phyloP scores from a whole-genome alignment of 768 basidiomycete genomes.

The Rhodosporidiobolus sp. region DNA sequence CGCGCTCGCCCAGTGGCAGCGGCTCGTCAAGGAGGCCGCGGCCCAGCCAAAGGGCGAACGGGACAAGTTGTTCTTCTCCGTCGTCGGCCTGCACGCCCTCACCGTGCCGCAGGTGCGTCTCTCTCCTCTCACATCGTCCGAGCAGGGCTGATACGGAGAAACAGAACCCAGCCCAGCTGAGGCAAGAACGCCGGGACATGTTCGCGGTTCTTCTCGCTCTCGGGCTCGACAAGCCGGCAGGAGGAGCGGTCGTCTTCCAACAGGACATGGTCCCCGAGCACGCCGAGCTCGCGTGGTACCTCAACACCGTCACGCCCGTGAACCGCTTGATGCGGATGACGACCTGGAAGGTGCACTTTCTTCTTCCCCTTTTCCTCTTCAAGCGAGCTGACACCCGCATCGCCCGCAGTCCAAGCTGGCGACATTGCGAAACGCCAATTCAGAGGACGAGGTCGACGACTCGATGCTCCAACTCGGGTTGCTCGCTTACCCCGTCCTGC shows the following conservation, averaged over 20 bases:
- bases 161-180: constrained; percentile 60
- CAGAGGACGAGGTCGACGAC: constrained; percentile 75
- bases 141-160: neutral
- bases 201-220: constrained; percentile 78
- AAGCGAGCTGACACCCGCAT: neutral
- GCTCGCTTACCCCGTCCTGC: constrained; percentile 87
- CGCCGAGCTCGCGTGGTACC: constrained; percentile 81
- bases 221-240: constrained; percentile 71
- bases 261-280: constrained; percentile 87
- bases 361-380: neutral
- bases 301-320: constrained; percentile 78
- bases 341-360: constrained; percentile 75
- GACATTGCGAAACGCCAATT: constrained; percentile 66
- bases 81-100: constrained; percentile 92
- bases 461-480: constrained; percentile 76
- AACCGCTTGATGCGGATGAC: constrained; percentile 87
- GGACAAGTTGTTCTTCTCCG: constrained; percentile 72
- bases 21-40: constrained; percentile 58
- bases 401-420: constrained; percentile 67
- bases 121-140: neutral
- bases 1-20: constrained; percentile 83
- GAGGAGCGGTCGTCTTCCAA: constrained; percentile 62
- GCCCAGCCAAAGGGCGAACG: constrained; percentile 53
- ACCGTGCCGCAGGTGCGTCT: constrained; percentile 70
- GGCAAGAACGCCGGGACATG: constrained; percentile 66